These are phyloP conservation scores for Pseudogymnoascus sp. DNA, from an alignment of 2,329 filamentous ascomycete genomes.

Conservation along the genomic window DNA sequence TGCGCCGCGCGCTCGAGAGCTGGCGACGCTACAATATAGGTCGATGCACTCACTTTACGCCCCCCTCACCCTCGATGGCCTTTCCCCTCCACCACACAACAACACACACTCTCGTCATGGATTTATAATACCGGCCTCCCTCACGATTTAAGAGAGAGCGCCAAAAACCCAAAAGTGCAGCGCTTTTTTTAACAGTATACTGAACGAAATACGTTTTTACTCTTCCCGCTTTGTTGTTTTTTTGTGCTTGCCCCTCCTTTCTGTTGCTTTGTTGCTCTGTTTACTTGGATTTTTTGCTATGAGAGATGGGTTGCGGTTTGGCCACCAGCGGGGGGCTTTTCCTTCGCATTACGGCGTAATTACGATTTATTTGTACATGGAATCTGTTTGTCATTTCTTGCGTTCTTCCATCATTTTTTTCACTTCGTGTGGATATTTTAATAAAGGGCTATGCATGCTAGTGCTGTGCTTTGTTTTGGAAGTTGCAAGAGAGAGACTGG, in stretches of 20 bases:
- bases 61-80: neutral
- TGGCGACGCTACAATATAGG: slow-evolving; percentile 2
- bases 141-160: neutral
- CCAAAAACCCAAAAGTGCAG: neutral
- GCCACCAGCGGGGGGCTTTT: neutral
- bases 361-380: slow-evolving; percentile 2
- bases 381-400: neutral
- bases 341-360: neutral
- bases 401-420: neutral
- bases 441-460: neutral
- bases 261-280: neutral
- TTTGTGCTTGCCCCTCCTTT: neutral
- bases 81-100: neutral
- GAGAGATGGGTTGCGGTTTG: neutral
- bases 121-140: neutral
- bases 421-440: slow-evolving; percentile 1
- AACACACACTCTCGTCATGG: neutral
- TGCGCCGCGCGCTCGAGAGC: neutral
- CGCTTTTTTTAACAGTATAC: neutral
- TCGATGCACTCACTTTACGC: neutral
- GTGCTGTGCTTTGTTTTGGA: neutral
- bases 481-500: neutral
- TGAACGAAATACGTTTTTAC: neutral
- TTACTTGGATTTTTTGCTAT: neutral
- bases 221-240: neutral